Evolutionary conservation across 2,329 filamentous ascomycete genomes (phyloP).

Genomic region (Neofusicoccum kwambonambiense): DNA sequence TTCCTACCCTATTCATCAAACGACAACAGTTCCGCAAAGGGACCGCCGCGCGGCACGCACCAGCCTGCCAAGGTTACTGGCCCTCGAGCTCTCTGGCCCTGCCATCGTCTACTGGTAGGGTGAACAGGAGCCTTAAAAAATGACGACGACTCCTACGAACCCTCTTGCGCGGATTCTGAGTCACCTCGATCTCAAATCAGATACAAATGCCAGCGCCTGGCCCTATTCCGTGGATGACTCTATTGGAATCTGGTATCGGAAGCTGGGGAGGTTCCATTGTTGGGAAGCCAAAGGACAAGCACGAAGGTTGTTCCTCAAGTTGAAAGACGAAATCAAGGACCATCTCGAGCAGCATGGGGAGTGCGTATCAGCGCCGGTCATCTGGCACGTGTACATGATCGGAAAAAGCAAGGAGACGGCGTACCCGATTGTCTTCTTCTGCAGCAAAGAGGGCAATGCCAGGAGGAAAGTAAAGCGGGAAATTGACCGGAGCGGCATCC

Average conservation of each 20-base stretch:
- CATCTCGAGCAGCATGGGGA: constrained; percentile 21
- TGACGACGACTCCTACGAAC: not conserved
- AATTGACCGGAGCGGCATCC: constrained; percentile 20
- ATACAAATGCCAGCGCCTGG: not conserved
- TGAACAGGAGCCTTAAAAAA: not conserved
- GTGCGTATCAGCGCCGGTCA: not conserved
- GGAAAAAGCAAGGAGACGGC: constrained; percentile 18
- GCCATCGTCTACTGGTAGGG: too few species aligned
- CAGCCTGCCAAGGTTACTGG: too few species aligned
- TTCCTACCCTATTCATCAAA: too few species aligned
- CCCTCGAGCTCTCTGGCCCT: too few species aligned
- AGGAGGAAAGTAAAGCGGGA: constrained; percentile 20
- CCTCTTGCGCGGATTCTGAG: not conserved
- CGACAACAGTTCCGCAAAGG: too few species aligned
- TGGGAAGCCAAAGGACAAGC: constrained; percentile 23
- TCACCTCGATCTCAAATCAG: not conserved
- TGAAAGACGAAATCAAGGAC: constrained; percentile 19
- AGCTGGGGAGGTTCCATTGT: not conserved
- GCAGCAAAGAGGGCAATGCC: constrained; percentile 17
- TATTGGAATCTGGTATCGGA: not conserved
- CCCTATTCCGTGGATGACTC: not conserved
- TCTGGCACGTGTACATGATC: constrained; percentile 22
- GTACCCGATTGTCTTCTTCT: constrained; percentile 22
- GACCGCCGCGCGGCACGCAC: too few species aligned
- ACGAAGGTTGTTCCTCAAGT: constrained; percentile 10